These are phyloP conservation scores for Epichloe brachyelytri DNA, from an alignment of 2,329 filamentous ascomycete species.

Conservation along the genomic window DNA sequence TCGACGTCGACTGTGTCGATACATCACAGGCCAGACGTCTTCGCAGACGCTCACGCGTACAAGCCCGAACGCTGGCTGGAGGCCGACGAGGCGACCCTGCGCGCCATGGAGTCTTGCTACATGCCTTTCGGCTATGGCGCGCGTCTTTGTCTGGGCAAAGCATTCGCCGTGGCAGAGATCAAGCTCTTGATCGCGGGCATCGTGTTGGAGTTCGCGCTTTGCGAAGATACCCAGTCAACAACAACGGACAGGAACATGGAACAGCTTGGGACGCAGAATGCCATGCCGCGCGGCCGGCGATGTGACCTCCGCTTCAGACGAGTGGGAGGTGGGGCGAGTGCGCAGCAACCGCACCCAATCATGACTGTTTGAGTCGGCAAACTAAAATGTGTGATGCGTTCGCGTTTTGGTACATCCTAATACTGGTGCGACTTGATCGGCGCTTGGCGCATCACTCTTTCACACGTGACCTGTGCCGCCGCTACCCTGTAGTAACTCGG, in stretches of 20 bases:
- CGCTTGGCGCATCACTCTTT: too few relatives aligned
- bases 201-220: slow-evolving; percentile 1
- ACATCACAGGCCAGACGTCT: slow-evolving; percentile 1
- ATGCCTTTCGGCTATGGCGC: slow-evolving; percentile 5
- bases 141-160: slow-evolving; percentile 4
- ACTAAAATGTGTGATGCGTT: too few relatives aligned
- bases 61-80: slow-evolving; percentile 4
- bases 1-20: slow-evolving; percentile 3
- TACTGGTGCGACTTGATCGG: too few relatives aligned
- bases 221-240: background rate
- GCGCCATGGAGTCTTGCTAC: slow-evolving; percentile 5
- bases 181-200: slow-evolving; percentile 2
- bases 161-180: slow-evolving; percentile 3
- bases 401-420: background rate
- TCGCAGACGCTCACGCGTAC: background rate
- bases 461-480: too few relatives aligned
- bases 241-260: slow-evolving; percentile 2
- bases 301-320: slow-evolving; percentile 2
- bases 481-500: too few relatives aligned
- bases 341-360: too few relatives aligned
- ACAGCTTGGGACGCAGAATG: slow-evolving; percentile 5
- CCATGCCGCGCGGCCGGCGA: slow-evolving; percentile 2
- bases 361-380: too few relatives aligned
- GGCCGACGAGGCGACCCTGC: slow-evolving; percentile 1
- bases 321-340: background rate